phyloP scores from a whole-genome alignment of 371 early-diverging fungal genomes.

The Sporodiniella umbellata region DNA sequence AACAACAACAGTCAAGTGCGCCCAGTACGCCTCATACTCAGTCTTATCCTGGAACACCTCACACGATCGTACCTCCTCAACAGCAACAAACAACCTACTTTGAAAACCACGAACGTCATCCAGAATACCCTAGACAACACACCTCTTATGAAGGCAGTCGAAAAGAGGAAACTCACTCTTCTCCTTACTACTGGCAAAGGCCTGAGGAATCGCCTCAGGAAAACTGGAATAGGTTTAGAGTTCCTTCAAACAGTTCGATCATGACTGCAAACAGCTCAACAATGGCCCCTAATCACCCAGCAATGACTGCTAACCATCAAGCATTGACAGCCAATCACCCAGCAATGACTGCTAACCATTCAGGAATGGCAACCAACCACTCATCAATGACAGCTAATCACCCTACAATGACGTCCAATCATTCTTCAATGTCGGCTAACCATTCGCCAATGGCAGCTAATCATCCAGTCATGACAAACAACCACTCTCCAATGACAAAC shows the following conservation, averaged over 20 bases:
- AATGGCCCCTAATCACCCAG: too few relatives aligned
- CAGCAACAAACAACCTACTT: background rate
- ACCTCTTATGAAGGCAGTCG: background rate
- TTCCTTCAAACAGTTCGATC: background rate
- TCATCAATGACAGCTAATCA: too few relatives aligned
- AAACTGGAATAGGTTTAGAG: background rate
- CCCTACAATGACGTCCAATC: too few relatives aligned
- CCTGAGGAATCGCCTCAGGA: background rate
- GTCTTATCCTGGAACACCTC: constrained; percentile 1
- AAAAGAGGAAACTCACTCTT: background rate
- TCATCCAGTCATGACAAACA: too few relatives aligned
- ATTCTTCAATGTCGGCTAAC: too few relatives aligned
- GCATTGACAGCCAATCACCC: too few relatives aligned
- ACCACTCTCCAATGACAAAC: too few relatives aligned
- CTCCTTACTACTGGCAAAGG: constrained; percentile 1
- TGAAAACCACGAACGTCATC: background rate
- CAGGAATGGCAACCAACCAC: too few relatives aligned
- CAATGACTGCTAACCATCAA: too few relatives aligned
- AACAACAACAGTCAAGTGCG: background rate
- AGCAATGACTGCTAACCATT: too few relatives aligned
- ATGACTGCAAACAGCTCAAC: too few relatives aligned
- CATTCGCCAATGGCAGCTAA: too few relatives aligned
- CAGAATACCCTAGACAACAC: background rate
- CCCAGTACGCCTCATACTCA: background rate
- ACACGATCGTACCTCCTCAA: constrained; percentile 6